Evolutionary conservation across 192 early-diverging fungal genomes (phyloP), one percentile per base, ranked within the genome.

Genomic region (Obelidium mucronatum): DNA sequence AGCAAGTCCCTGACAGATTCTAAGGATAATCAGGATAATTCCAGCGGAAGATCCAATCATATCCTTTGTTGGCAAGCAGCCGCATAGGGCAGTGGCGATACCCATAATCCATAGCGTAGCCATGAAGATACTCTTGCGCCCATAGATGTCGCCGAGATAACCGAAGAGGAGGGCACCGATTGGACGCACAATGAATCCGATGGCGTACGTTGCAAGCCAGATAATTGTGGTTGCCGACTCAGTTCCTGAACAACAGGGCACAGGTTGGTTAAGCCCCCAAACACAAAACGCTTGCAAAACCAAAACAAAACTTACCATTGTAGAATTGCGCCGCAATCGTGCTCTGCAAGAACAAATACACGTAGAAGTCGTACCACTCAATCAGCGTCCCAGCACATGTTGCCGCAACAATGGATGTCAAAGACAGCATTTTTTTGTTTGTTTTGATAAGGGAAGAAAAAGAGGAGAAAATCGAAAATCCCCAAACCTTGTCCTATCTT

Each of bases 111-210:
- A 48, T 19, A 81, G n/a, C 11, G 80, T 79, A 2, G 33, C 35
- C 54, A 65, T 51, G 67, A 81, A 81, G 17, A 44, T 81, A 24
- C 30, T n/a, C 65, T 81, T 81, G 13, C 80, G 59, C n/a, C 80
- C 80, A 48, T 31, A 51, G 8, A 31, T 42, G 73, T 81, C 80
- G 3, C 80, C 80, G 26, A 81, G 36, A 28, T 42, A 62, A 26
- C 80, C 80, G 74, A 81, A 81, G 24, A 81, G 24, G 1, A 81
- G 2, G 33, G 80, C 80, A 17, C 80, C 80, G 36, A 81, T 51
- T 0, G 80, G 80, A 31, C 74, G 75, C 5, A 81, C 34, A 17
- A 81, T 15, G 67, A 78, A 81, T 13, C 80, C 80, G 40, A 81
- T 67, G 5, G 80, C 80, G 54, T 72, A 72, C 1, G 69, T 59